Evolutionary conservation across 2,329 filamentous ascomycete genomes (phyloP).

Genomic region (Aspergillus tamarii): DNA sequence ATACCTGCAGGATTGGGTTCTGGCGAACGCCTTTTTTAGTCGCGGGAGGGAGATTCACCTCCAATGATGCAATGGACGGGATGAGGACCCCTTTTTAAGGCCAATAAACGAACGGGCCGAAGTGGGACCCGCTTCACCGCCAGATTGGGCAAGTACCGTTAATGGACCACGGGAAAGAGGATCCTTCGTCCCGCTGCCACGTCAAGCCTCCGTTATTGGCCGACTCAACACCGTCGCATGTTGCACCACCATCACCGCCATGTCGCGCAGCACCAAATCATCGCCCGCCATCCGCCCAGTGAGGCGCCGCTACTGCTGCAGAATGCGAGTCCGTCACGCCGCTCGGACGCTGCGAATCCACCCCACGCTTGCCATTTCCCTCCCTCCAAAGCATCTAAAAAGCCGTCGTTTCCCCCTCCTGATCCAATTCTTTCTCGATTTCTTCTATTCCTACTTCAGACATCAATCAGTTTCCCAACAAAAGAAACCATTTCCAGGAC

Average conservation of each 20-base stretch:
- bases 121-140: conserved; percentile 23
- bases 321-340: conserved; percentile 20
- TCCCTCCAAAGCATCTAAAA: conserved; percentile 20
- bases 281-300: conserved; percentile 12
- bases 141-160: conserved; percentile 14
- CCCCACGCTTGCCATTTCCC: conserved; percentile 19
- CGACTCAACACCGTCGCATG: conserved; percentile 19
- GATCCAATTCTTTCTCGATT: conserved; percentile 12
- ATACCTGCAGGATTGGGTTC: conserved; percentile 2
- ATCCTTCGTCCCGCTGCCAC: conserved; percentile 20
- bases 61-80: conserved; percentile 19
- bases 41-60: conserved; percentile 8
- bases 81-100: background rate
- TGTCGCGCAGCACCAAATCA: conserved; percentile 28
- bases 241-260: conserved; percentile 25
- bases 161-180: background rate
- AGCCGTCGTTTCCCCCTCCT: conserved; percentile 16
- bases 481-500: conserved; percentile 8
- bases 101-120: background rate
- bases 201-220: conserved; percentile 24
- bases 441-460: conserved; percentile 16
- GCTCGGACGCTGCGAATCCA: conserved; percentile 17
- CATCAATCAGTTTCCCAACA: conserved; percentile 17
- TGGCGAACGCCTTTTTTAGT: conserved; percentile 6
- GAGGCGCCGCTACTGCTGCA: conserved; percentile 23